Conservation (phyloP, 164 flowering plant species). For the Umbilicus rupestris region DNA sequence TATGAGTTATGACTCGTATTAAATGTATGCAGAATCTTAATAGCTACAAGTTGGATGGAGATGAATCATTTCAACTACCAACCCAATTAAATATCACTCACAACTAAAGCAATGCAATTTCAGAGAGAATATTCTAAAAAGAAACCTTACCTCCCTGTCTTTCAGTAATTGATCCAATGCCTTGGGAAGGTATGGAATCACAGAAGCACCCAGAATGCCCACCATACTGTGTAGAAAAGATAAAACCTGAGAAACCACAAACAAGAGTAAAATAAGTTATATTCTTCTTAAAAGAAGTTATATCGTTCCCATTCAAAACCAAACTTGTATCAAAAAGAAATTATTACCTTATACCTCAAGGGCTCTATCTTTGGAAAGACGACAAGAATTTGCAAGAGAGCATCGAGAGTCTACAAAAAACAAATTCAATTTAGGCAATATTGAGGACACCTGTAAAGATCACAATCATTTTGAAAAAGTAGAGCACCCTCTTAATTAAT, state of each 20-base stretch:
- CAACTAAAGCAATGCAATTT: neutral
- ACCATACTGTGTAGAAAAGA: conserved; percentile 98
- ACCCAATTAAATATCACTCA: neutral
- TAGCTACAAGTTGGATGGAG: neutral
- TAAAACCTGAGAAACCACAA: conserved; percentile 44
- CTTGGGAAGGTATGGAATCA: conserved; percentile 87
- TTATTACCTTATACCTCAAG: conserved; percentile 76
- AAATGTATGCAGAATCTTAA: neutral
- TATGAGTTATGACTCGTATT: neutral
- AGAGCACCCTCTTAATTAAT: neutral
- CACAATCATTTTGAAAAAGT: too few relatives aligned
- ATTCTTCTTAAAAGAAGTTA: neutral
- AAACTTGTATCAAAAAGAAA: conserved; percentile 3
- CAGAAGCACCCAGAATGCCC: conserved; percentile 77
- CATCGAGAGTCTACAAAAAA: conserved; percentile 71
- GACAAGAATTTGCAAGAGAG: conserved; percentile 76
- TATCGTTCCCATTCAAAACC: neutral
- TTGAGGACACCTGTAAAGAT: neutral
- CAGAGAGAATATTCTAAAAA: neutral
- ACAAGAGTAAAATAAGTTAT: neutral
- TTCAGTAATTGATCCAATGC: conserved; percentile 83
- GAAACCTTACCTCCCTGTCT: conserved; percentile 49
- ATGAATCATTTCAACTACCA: neutral
- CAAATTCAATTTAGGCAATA: neutral
- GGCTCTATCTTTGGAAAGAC: conserved; percentile 74